Evolutionary conservation across 164 flowering plant species (phyloP).

Genomic region (Chloranthus sessilifolius): DNA sequence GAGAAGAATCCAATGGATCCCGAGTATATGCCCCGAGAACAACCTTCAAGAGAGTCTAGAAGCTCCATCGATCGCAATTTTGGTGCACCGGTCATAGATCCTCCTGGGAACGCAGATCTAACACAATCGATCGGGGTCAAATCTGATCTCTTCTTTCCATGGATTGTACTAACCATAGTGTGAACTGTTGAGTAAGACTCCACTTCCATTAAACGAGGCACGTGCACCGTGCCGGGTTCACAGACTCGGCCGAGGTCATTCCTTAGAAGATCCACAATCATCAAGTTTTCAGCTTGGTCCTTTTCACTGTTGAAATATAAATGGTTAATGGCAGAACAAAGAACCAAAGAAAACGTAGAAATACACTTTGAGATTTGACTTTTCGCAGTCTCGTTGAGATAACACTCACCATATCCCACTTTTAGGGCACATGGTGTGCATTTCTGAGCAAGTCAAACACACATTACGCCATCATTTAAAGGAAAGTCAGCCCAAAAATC

Average conservation of each 20-base stretch:
- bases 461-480: no score
- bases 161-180: conserved; percentile 92
- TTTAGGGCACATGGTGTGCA: no score
- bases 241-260: conserved; percentile 96
- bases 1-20: conserved; percentile 93
- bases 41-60: conserved; percentile 79
- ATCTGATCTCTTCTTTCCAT: conserved; percentile 51
- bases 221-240: conserved; percentile 90
- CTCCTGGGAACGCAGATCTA: conserved; percentile 94
- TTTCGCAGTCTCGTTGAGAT: no score
- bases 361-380: no score
- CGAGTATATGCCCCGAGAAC: conserved; percentile 85
- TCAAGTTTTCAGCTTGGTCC: conserved; percentile 96
- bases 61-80: conserved; percentile 91
- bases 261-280: conserved; percentile 97
- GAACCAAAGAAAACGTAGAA: no score
- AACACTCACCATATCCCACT: no score
- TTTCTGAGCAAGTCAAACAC: no score
- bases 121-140: conserved; percentile 68
- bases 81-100: conserved; percentile 99
- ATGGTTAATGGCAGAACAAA: background rate
- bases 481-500: no score
- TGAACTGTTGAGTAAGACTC: conserved; percentile 96
- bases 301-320: conserved; percentile 56
- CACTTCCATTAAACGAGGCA: conserved; percentile 86